A percentile compares a stretch with the other conserved stretches of the same genome.
Evolutionary conservation across 768 basidiomycete genomes (phyloP).

Genomic region (Crassisporium funariophilum): DNA sequence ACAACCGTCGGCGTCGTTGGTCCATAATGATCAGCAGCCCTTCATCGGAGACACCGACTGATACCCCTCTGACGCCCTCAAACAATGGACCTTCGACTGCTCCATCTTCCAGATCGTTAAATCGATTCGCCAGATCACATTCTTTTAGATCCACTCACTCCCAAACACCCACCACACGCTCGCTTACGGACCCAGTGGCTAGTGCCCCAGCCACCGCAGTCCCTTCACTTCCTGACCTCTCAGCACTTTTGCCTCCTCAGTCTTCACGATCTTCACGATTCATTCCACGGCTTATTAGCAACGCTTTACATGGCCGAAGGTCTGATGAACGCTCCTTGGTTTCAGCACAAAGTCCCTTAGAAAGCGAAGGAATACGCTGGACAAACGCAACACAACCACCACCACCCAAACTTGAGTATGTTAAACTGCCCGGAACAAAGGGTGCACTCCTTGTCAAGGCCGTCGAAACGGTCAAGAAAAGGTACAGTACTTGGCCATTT

Average conservation of each 20-base stretch:
- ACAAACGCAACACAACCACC: slow-evolving; percentile 52
- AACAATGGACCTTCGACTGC: slow-evolving; percentile 30
- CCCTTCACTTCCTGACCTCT: slow-evolving; percentile 18
- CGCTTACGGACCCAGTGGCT: slow-evolving; percentile 20
- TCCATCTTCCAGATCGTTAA: slow-evolving; percentile 24
- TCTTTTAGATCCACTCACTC: slow-evolving; percentile 43
- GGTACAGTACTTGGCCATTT: slow-evolving; percentile 42
- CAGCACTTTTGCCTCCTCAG: slow-evolving; percentile 29
- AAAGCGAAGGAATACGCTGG: slow-evolving; percentile 25
- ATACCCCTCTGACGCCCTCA: slow-evolving; percentile 17
- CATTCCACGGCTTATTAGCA: slow-evolving; percentile 69
- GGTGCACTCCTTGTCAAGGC: slow-evolving; percentile 82
- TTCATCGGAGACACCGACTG: slow-evolving; percentile 18
- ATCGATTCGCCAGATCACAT: slow-evolving; percentile 38
- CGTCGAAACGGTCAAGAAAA: slow-evolving; percentile 89
- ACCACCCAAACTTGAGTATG: slow-evolving; percentile 86
- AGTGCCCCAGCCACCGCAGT: slow-evolving; percentile 16
- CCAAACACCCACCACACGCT: slow-evolving; percentile 24
- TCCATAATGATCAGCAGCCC: slow-evolving; percentile 42
- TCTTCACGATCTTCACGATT: slow-evolving; percentile 60
- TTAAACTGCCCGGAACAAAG: slow-evolving; percentile 91
- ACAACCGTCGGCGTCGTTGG: slow-evolving; percentile 66
- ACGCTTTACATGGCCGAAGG: slow-evolving; percentile 60
- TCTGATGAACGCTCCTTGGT: slow-evolving; percentile 55
- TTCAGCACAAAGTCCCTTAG: slow-evolving; percentile 34